Percentiles rank a stretch among this genome's conserved stretches.
Evolutionary conservation across 2,329 filamentous ascomycete genomes (phyloP).

Genomic region (Fusarium stilboides): DNA sequence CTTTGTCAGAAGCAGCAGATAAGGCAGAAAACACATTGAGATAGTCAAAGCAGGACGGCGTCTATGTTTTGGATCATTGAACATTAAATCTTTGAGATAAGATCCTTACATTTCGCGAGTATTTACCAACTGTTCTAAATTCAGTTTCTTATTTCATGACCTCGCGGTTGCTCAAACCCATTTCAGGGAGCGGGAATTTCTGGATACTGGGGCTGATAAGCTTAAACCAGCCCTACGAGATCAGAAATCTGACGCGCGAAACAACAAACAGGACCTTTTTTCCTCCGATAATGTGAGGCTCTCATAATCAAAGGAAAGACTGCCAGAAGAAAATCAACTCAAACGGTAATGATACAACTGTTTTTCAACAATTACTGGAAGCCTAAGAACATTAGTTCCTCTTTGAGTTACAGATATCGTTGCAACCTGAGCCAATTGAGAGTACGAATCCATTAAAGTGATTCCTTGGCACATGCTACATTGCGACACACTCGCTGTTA

Average conservation of each 20-base stretch:
- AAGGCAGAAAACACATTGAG: too few relatives aligned
- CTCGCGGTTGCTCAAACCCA: neutral
- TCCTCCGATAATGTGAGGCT: neutral
- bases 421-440: conserved; percentile 3
- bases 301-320: neutral
- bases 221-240: conserved; percentile 6
- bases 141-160: too few relatives aligned
- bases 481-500: neutral
- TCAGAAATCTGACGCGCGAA: neutral
- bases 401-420: neutral
- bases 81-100: too few relatives aligned
- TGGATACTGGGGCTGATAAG: neutral
- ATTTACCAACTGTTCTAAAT: too few relatives aligned
- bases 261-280: neutral
- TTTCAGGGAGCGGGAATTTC: neutral
- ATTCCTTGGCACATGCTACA: conserved; percentile 1
- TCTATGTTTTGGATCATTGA: too few relatives aligned
- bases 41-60: too few relatives aligned
- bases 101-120: too few relatives aligned
- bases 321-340: neutral
- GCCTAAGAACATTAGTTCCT: neutral
- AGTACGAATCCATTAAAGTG: neutral
- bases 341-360: neutral
- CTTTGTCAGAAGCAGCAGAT: too few relatives aligned
- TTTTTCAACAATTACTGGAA: neutral